Evolutionary conservation across 1,284 basidiomycete species (phyloP), one percentile per base, ranked within the genome.

Genomic region (Singerocomus inundabilis): DNA sequence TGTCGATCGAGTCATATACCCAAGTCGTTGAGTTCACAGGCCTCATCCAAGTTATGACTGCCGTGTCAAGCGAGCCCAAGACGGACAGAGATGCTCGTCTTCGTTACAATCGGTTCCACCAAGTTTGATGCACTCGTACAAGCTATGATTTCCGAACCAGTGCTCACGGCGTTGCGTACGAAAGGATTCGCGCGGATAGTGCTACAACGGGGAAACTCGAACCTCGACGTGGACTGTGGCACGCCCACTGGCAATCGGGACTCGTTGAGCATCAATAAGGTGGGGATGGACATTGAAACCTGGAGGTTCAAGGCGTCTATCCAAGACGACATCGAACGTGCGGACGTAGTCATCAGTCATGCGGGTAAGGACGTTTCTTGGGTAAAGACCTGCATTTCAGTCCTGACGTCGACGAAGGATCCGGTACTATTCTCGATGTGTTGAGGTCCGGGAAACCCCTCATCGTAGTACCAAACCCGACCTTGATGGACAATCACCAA

Each of bases 401-500:
- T 6, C 30, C 46, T 53, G 36, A 59, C 48, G 31, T 48, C 37
- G 31, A 38, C 26, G 48, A 63, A 97, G 95, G 95, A 44, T 91
- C 96, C 11, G 96, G 95, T 8, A 97, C 95, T 2, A 95, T 98
- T 59, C 77, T 98, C 33, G 91, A 95, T 42, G 91, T 88, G 11
- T 74, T 98, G 37, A 79, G 94, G 25, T 75, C 81, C 44, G 72
- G 75, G 29, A 91, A 88, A 60, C 80, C 82, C 7, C 73, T 98
- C 56, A 84, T 99, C 55, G 89, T 92, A 12, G 85, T 98, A 1
- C 93, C 94, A 11, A 99, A 99, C 65, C 75, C 85, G 29, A 85
- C 88, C 2, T 73, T 99, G 40, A 82, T 96, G 71, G 89, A 98
- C 69, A 91, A 98, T 68, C 96, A 99, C 63, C 96, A 99, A 73